Conservation (phyloP, 768 basidiomycete genomes). For the Mrakia hoshinonis region DNA sequence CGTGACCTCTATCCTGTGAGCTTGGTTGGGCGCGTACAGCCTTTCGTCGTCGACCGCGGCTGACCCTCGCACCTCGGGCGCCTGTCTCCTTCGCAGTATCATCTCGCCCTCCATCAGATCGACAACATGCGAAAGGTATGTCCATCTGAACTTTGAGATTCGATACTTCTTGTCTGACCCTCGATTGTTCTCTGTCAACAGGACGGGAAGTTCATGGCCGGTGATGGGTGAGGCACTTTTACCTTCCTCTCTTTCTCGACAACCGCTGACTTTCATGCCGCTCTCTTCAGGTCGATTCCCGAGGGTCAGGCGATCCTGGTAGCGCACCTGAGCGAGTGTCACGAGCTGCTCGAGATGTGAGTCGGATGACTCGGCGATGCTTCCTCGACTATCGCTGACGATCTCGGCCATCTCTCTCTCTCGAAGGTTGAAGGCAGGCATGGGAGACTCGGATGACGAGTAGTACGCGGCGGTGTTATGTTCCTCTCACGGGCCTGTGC, state of each 20-base stretch:
- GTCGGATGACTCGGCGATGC: neutral
- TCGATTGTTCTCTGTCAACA: neutral
- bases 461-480: neutral
- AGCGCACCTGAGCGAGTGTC: slow-evolving; percentile 91
- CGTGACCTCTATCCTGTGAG: slow-evolving; percentile 87
- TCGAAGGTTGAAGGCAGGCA: slow-evolving; percentile 18
- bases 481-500: neutral
- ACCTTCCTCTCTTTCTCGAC: neutral
- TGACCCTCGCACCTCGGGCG: slow-evolving; percentile 30
- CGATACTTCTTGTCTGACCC: neutral
- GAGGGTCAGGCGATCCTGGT: slow-evolving; percentile 95
- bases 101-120: slow-evolving; percentile 61
- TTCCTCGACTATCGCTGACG: too few species aligned
- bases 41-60: neutral
- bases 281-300: slow-evolving; percentile 50
- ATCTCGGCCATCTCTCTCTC: neutral
- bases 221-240: slow-evolving; percentile 52
- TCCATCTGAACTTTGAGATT: too few species aligned
- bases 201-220: slow-evolving; percentile 86
- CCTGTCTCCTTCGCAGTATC: slow-evolving; percentile 35
- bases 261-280: neutral
- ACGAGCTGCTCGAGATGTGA: slow-evolving; percentile 87
- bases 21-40: slow-evolving; percentile 28
- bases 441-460: slow-evolving; percentile 19
- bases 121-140: slow-evolving; percentile 64